Percentiles rank a stretch among this genome's conserved stretches.
Evolutionary conservation across 371 early-diverging fungal species (phyloP).

Genomic region (Chytridium lagenaria): DNA sequence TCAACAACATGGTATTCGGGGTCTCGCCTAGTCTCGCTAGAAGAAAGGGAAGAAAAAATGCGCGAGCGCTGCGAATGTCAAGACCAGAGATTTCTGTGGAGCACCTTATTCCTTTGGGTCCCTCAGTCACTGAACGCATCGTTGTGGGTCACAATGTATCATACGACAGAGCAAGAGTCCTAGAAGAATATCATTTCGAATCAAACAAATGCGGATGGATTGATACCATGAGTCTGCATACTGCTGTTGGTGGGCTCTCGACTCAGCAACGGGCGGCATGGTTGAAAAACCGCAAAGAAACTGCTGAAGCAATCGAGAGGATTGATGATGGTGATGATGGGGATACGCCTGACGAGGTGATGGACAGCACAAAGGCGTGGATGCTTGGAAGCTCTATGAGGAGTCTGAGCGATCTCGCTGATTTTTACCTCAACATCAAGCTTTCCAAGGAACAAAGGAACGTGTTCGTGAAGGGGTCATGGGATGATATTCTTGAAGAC

Average conservation of each 20-base stretch:
- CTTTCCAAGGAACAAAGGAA: constrained; percentile 81
- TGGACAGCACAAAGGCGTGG: constrained; percentile 40
- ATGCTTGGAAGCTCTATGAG: constrained; percentile 78
- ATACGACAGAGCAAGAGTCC: constrained; percentile 88
- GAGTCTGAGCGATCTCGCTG: constrained; percentile 77
- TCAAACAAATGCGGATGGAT: constrained; percentile 65
- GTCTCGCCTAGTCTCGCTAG: constrained; percentile 71
- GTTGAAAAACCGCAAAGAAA: constrained; percentile 40
- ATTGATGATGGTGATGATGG: constrained; percentile 10
- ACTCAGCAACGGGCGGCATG: constrained; percentile 87
- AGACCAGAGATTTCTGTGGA: constrained; percentile 33
- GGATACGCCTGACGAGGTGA: constrained; percentile 9
- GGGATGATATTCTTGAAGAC: constrained; percentile 59
- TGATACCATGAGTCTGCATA: constrained; percentile 95
- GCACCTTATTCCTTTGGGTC: constrained; percentile 67
- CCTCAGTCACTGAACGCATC: constrained; percentile 46
- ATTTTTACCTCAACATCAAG: constrained; percentile 73
- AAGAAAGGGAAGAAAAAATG: background rate
- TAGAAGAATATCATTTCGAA: constrained; percentile 80
- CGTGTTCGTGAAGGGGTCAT: constrained; percentile 67
- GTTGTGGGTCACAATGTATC: constrained; percentile 93
- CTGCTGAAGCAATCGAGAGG: background rate
- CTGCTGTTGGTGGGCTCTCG: constrained; percentile 88
- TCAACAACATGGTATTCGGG: constrained; percentile 88
- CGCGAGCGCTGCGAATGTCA: constrained; percentile 32